These are phyloP conservation scores for Paramecium primaurelia DNA, from an alignment of 73 alveolate species.

Conservation along the genomic window DNA sequence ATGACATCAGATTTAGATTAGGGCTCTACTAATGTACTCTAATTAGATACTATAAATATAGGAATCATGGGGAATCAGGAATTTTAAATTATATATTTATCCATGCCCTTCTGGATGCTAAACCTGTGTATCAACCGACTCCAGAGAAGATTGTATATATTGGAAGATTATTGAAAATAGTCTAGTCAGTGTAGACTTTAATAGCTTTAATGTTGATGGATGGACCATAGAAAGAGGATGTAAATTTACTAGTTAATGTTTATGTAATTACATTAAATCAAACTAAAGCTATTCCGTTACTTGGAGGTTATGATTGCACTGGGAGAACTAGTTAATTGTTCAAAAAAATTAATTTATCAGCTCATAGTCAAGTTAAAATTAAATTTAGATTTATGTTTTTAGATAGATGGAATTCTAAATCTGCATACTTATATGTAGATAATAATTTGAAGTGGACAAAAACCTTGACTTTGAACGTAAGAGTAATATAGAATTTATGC, in stretches of 20 bases:
- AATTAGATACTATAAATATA: background rate
- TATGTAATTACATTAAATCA: background rate
- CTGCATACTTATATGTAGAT: background rate
- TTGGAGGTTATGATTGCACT: background rate
- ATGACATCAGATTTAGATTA: background rate
- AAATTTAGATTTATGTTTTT: background rate
- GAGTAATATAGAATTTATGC: background rate
- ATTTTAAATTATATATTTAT: background rate
- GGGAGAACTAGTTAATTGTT: background rate
- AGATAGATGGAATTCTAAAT: conserved; percentile 9
- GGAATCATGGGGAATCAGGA: conserved; percentile 29
- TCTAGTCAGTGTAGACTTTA: background rate
- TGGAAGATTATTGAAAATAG: background rate
- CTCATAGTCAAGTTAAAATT: background rate
- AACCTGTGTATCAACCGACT: background rate
- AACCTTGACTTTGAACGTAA: background rate
- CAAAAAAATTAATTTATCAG: background rate
- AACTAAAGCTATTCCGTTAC: background rate
- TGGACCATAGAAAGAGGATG: background rate
- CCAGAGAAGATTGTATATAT: background rate
- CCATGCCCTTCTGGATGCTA: background rate
- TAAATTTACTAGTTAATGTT: background rate
- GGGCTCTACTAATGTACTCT: background rate
- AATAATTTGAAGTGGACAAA: background rate
- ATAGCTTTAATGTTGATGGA: background rate